Evolutionary conservation across 768 basidiomycete genomes (phyloP), one percentile per base, ranked within the genome.

Genomic region (Serendipita sp.): DNA sequence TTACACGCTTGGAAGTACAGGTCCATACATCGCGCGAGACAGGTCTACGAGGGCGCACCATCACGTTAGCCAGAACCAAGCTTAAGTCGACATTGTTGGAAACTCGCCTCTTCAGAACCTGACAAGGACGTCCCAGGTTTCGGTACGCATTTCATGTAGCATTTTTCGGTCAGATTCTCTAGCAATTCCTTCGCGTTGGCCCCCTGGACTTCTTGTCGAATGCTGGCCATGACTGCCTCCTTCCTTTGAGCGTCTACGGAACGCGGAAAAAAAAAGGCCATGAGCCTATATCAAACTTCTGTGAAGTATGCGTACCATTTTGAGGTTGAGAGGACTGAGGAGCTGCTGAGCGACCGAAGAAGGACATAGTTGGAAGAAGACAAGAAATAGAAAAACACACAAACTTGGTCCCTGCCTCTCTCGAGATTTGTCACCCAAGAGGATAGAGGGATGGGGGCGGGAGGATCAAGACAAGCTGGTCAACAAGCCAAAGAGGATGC

Each of bases 1-100:
- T 75, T 68, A 90, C 89, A 90, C 38, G 86, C 86, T 72, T 91
- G 87, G 76, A 92, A 76, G 70, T 90, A 92, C 45, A 88, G 81
- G 61, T 90, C 87, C 68, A 90, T 75, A 70, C 90, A 92, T 63
- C 82, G 77, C 3, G 81, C 74, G 44, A 91, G 74, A 68, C 90
- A 92, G 28, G 82, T 83, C 90, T 91, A 63, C 2, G 20, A 45
- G 38, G 41, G 5, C 14, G 14, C 5, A 38, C 5, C 34, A 38
- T 14, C 34, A 38, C 34, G 14, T 3, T 31, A 34, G 20, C 34
- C 20, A 41, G 48, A 33, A 62, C 26, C 16, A 31, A 41, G 41
- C 9, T n/a, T n/a, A n/a, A n/a, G 38, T 33, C 31, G 3, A 56
- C 31, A 9, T 28, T 41, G 13, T 2, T 7, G 16, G 22, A 17